A percentile compares a stretch with the other conserved stretches of the same genome.
Evolutionary conservation across 345 rosid species (phyloP).

Genomic region (Passiflora organensis): DNA sequence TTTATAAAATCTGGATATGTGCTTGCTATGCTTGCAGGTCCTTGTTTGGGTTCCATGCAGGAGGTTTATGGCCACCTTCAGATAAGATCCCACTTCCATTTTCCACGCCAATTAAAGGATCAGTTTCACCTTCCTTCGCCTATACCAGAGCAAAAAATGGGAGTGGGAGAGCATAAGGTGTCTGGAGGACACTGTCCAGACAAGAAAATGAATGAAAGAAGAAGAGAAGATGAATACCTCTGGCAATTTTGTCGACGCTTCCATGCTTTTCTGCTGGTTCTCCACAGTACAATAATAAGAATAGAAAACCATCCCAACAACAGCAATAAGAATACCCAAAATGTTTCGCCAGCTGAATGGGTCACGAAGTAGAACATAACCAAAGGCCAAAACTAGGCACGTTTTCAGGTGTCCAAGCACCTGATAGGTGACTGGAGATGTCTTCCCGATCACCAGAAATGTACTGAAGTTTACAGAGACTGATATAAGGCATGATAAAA

Average conservation of each 20-base stretch:
- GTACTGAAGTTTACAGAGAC: slow-evolving; percentile 99
- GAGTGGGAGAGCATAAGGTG: background rate
- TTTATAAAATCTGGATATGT: slow-evolving; percentile 4
- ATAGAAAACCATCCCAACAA: slow-evolving; percentile 86
- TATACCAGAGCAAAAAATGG: slow-evolving; percentile 13
- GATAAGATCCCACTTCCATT: slow-evolving; percentile 61
- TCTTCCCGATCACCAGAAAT: slow-evolving; percentile 95
- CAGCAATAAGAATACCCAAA: slow-evolving; percentile 82
- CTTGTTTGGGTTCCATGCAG: slow-evolving; percentile 85
- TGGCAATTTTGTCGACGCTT: slow-evolving; percentile 52
- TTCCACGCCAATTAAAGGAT: slow-evolving; percentile 69
- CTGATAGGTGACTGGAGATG: slow-evolving; percentile 99
- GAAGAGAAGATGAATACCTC: too few relatives aligned
- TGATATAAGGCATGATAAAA: slow-evolving; percentile 93
- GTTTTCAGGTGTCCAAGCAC: slow-evolving; percentile 99
- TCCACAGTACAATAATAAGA: slow-evolving; percentile 74
- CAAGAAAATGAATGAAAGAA: too few relatives aligned
- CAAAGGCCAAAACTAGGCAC: slow-evolving; percentile 95
- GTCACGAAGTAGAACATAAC: slow-evolving; percentile 81
- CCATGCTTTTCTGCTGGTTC: slow-evolving; percentile 78
- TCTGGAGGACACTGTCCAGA: background rate
- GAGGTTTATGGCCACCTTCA: slow-evolving; percentile 55
- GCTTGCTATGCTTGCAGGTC: slow-evolving; percentile 80
- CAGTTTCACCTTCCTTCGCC: slow-evolving; percentile 79
- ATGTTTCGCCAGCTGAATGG: slow-evolving; percentile 98